These are phyloP conservation scores for Tilletia caries DNA, from an alignment of 1,284 basidiomycete species.

Conservation along the genomic window DNA sequence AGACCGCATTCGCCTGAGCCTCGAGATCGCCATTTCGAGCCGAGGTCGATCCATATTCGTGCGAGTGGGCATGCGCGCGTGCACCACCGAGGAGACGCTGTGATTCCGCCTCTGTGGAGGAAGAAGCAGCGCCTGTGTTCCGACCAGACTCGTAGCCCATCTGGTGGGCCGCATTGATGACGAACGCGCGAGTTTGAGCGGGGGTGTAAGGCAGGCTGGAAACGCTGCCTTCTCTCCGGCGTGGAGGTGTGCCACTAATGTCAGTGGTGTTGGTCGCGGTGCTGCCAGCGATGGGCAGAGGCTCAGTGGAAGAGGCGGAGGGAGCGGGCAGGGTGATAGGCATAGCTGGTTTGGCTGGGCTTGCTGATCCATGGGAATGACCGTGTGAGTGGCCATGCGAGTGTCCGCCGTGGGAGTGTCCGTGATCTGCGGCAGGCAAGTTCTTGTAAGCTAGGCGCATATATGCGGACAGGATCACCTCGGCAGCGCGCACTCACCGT, in stretches of 20 bases:
- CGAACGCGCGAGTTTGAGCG: slow-evolving; percentile 77
- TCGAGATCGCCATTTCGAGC: not conserved
- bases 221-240: slow-evolving; percentile 33
- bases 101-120: not conserved
- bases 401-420: slow-evolving; percentile 62
- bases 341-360: not conserved
- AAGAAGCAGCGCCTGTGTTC: not conserved
- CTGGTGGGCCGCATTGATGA: slow-evolving; percentile 82
- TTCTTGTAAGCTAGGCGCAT: not conserved
- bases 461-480: not conserved
- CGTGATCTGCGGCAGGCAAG: slow-evolving; percentile 56
- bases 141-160: slow-evolving; percentile 56
- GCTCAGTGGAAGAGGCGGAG: not conserved
- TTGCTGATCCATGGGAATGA: slow-evolving; percentile 6
- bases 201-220: slow-evolving; percentile 72
- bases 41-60: slow-evolving; percentile 15
- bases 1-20: not conserved
- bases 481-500: slow-evolving; percentile 57
- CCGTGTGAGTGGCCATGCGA: slow-evolving; percentile 25
- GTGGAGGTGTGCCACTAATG: slow-evolving; percentile 13
- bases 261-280: not conserved
- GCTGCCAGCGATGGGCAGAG: not conserved
- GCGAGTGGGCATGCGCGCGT: slow-evolving; percentile 7
- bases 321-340: not conserved
- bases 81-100: not conserved